Evolutionary conservation across 192 early-diverging fungal species (phyloP).

Genomic region (Backusella liffmaniae): DNA sequence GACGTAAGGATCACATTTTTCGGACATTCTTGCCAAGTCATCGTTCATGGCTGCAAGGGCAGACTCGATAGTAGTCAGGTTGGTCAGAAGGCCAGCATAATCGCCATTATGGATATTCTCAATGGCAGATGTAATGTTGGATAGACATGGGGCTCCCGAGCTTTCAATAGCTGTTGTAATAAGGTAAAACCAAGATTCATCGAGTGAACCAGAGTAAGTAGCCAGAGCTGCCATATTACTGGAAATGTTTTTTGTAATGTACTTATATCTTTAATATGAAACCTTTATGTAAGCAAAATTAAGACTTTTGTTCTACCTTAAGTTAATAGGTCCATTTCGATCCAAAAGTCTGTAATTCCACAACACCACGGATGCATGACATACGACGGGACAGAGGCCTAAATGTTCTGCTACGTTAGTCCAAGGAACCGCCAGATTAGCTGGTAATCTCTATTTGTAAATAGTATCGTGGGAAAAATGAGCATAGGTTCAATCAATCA

Average conservation of each 20-base stretch:
- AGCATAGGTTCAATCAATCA: slow-evolving; percentile 3
- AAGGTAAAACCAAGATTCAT: slow-evolving; percentile 98
- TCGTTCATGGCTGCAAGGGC: slow-evolving; percentile 52
- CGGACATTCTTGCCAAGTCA: slow-evolving; percentile 78
- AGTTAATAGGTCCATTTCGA: slow-evolving; percentile 68
- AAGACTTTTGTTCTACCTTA: slow-evolving; percentile 51
- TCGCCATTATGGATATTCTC: slow-evolving; percentile 54
- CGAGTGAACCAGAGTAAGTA: slow-evolving; percentile 83
- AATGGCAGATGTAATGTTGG: slow-evolving; percentile 69
- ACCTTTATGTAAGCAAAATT: background rate
- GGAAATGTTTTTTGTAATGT: background rate
- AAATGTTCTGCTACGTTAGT: slow-evolving; percentile 67
- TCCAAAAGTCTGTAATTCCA: slow-evolving; percentile 95
- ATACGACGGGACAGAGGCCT: slow-evolving; percentile 83
- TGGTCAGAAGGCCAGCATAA: slow-evolving; percentile 43
- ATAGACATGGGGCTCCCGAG: slow-evolving; percentile 65
- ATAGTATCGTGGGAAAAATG: slow-evolving; percentile 13
- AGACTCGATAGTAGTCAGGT: slow-evolving; percentile 57
- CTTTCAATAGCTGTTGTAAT: slow-evolving; percentile 88
- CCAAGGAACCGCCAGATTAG: slow-evolving; percentile 83
- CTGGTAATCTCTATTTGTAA: slow-evolving; percentile 63
- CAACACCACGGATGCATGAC: slow-evolving; percentile 82
- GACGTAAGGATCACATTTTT: slow-evolving; percentile 91
- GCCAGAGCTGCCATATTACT: slow-evolving; percentile 81
- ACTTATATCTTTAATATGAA: slow-evolving; percentile 12